phyloP scores from a whole-genome alignment of 148 eudicot species.

The Euryodendron excelsum region DNA sequence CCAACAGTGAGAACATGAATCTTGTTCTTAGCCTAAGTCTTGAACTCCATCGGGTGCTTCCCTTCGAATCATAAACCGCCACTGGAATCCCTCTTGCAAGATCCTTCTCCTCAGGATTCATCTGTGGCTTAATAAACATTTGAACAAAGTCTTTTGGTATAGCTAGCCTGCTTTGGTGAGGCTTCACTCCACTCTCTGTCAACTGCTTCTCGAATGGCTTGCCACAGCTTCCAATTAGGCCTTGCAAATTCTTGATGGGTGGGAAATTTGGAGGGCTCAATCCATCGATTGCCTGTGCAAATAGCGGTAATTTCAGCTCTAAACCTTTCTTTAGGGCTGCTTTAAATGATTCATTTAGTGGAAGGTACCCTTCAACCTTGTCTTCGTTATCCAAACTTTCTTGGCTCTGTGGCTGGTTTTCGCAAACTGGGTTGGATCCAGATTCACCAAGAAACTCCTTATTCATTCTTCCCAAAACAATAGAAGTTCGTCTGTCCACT shows the following conservation, averaged over 20 bases:
- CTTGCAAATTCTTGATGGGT: neutral
- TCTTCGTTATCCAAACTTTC: too few relatives aligned
- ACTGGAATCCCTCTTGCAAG: neutral
- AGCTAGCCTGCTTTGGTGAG: neutral
- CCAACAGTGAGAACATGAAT: neutral
- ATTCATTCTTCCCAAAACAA: neutral
- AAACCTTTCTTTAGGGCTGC: neutral
- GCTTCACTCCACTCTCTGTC: neutral
- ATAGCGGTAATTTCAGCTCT: neutral
- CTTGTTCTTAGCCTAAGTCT: neutral
- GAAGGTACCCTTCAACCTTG: neutral
- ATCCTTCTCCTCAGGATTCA: neutral
- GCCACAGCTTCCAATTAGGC: neutral
- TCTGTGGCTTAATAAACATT: neutral
- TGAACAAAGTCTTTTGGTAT: neutral
- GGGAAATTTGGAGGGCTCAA: neutral
- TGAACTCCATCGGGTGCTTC: neutral
- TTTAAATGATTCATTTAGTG: neutral
- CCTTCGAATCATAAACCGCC: neutral
- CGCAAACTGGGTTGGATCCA: too few relatives aligned
- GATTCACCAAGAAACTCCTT: neutral
- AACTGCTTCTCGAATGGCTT: conserved; percentile 10
- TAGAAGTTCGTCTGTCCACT: neutral
- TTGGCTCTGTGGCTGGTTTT: too few relatives aligned
- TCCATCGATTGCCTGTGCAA: conserved; percentile 6